phyloP scores from a whole-genome alignment of 805 yeast species.

The Sugiyamaella smithiae region DNA sequence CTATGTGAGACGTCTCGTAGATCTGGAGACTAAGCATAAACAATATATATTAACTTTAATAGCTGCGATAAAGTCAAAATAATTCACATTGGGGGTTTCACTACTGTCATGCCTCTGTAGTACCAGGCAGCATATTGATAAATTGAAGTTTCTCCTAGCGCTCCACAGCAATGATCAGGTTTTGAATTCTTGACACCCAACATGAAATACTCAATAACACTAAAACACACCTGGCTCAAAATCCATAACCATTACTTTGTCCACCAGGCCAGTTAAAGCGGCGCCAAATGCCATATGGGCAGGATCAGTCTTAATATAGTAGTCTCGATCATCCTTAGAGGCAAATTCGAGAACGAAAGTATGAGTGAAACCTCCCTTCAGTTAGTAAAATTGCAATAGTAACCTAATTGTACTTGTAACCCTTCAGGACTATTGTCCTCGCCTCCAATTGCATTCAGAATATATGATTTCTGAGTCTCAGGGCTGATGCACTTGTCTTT shows the following conservation, averaged over 20 bases:
- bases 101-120: no score
- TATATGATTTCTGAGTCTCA: background rate
- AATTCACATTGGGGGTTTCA: no score
- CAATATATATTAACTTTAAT: no score
- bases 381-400: background rate
- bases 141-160: no score
- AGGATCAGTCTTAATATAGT: constrained; percentile 6
- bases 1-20: no score
- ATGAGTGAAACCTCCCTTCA: constrained; percentile 1
- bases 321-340: constrained; percentile 10
- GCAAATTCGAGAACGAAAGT: constrained; percentile 11
- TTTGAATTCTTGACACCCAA: no score
- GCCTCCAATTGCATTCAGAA: constrained; percentile 2
- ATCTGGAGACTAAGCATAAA: no score
- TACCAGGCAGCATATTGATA: no score
- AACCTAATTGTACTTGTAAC: background rate
- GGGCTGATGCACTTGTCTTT: constrained; percentile 5
- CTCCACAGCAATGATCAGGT: no score
- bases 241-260: background rate
- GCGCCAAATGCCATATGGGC: constrained; percentile 10
- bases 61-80: no score
- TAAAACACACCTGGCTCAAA: constrained; percentile 14
- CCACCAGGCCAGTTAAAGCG: background rate
- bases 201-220: no score
- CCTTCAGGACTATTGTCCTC: constrained; percentile 4